These are phyloP conservation scores for Lizonia empirigonia DNA, from an alignment of 2,329 filamentous ascomycete genomes.

Conservation along the genomic window DNA sequence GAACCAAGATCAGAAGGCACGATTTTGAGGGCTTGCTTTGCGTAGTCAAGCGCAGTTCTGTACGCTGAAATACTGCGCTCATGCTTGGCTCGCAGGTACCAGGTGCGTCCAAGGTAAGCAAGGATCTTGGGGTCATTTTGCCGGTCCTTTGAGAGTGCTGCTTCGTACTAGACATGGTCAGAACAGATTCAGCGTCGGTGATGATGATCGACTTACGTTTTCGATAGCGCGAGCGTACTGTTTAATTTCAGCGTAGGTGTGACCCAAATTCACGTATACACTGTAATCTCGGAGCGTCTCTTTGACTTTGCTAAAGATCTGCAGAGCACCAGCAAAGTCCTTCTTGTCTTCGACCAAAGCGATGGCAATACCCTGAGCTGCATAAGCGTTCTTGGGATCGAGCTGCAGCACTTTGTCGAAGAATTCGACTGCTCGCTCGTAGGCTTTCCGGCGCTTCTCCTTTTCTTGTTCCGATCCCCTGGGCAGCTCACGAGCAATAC, in stretches of 20 bases:
- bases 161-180: constrained; percentile 69
- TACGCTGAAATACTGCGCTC: constrained; percentile 67
- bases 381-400: constrained; percentile 95
- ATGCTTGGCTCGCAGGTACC: constrained; percentile 78
- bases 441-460: constrained; percentile 84
- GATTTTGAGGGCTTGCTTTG: constrained; percentile 72
- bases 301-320: constrained; percentile 87
- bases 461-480: constrained; percentile 87
- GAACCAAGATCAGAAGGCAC: constrained; percentile 86
- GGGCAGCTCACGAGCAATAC: constrained; percentile 91
- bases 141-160: constrained; percentile 77
- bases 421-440: constrained; percentile 93
- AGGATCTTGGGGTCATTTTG: constrained; percentile 80
- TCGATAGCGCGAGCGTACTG: constrained; percentile 93
- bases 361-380: constrained; percentile 94
- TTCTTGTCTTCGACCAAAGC: constrained; percentile 94
- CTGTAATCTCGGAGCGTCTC: constrained; percentile 89
- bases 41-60: constrained; percentile 68
- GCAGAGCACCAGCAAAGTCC: constrained; percentile 78
- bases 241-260: constrained; percentile 87
- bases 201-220: constrained; percentile 56
- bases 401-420: constrained; percentile 96
- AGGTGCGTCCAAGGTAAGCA: constrained; percentile 84
- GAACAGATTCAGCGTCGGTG: background rate
- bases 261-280: constrained; percentile 90